Percentiles rank a stretch among this genome's conserved stretches.
Evolutionary conservation across 164 flowering plant genomes (phyloP).

Genomic region (Amborella trichopoda): DNA sequence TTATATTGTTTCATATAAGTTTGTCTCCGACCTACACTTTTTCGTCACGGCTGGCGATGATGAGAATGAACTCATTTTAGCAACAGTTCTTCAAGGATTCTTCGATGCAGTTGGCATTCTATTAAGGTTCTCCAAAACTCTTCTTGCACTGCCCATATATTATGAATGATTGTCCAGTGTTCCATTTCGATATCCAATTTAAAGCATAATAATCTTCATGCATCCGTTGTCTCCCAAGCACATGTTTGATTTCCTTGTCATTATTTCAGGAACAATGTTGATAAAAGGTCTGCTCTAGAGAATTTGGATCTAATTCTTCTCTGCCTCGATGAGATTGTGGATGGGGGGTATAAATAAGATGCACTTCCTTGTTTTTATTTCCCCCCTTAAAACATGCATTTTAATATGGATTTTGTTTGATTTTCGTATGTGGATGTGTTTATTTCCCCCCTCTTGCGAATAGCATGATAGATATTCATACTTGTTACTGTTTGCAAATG

Average conservation of each 20-base stretch:
- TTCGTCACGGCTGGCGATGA: constrained; percentile 46
- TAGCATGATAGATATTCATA: too few relatives aligned
- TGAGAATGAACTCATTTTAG: constrained; percentile 38
- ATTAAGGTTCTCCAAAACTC: constrained; percentile 28
- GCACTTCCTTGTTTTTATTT: too few relatives aligned
- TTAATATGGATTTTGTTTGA: too few relatives aligned
- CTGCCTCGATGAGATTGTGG: constrained; percentile 66
- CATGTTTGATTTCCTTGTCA: not conserved
- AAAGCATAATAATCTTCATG: too few relatives aligned
- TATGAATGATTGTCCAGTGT: too few relatives aligned
- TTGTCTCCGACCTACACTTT: constrained; percentile 37
- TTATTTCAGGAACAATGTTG: constrained; percentile 40
- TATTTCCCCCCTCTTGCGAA: too few relatives aligned
- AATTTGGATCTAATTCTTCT: constrained; percentile 52
- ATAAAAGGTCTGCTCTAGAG: constrained; percentile 54
- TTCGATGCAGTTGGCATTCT: constrained; percentile 42
- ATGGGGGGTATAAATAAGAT: constrained; percentile 62
- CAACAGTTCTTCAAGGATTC: constrained; percentile 53
- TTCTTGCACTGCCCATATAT: too few relatives aligned
- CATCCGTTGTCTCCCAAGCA: too few relatives aligned
- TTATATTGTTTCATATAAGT: constrained; percentile 32
- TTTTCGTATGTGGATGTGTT: too few relatives aligned
- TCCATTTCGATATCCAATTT: too few relatives aligned
- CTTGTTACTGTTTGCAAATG: too few relatives aligned
- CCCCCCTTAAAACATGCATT: too few relatives aligned